Percentiles rank a stretch among this genome's conserved stretches.
Evolutionary conservation across 1,139 yeast genomes (phyloP).

Genomic region (Candida pseudoviswanathii): DNA sequence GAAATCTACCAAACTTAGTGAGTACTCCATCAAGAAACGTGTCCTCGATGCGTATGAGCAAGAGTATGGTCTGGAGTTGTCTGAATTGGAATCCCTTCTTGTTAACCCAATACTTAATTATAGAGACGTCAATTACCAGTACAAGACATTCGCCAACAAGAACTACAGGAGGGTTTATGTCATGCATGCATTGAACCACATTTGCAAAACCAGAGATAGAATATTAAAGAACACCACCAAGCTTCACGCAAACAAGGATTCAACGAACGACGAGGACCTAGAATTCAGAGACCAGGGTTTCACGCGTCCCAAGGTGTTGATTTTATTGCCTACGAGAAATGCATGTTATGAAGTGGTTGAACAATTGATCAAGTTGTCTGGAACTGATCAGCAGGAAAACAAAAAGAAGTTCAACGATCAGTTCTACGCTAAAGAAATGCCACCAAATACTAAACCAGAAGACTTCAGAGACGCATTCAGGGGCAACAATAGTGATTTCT

Average conservation of each 20-base stretch:
- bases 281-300: constrained; percentile 93
- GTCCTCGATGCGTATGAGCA: constrained; percentile 28
- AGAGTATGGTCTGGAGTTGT: constrained; percentile 18
- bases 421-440: constrained; percentile 59
- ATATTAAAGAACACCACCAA: constrained; percentile 74
- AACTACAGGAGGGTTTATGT: constrained; percentile 66
- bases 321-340: constrained; percentile 83
- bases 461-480: constrained; percentile 80
- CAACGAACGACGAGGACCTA: constrained; percentile 36
- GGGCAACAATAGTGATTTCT: constrained; percentile 92
- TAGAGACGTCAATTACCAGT: constrained; percentile 70
- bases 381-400: constrained; percentile 77
- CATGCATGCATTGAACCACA: constrained; percentile 78
- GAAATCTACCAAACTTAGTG: constrained; percentile 12
- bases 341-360: constrained; percentile 73
- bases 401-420: constrained; percentile 72
- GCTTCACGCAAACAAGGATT: constrained; percentile 48
- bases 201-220: constrained; percentile 82
- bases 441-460: constrained; percentile 68
- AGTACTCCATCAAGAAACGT: constrained; percentile 32
- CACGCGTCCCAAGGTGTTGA: constrained; percentile 86
- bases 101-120: constrained; percentile 71
- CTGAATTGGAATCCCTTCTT: constrained; percentile 28
- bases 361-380: constrained; percentile 62
- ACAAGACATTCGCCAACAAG: constrained; percentile 38